Evolutionary conservation across 352 stramenopile genomes (phyloP).

Genomic region (Globisporangium cederbergense): DNA sequence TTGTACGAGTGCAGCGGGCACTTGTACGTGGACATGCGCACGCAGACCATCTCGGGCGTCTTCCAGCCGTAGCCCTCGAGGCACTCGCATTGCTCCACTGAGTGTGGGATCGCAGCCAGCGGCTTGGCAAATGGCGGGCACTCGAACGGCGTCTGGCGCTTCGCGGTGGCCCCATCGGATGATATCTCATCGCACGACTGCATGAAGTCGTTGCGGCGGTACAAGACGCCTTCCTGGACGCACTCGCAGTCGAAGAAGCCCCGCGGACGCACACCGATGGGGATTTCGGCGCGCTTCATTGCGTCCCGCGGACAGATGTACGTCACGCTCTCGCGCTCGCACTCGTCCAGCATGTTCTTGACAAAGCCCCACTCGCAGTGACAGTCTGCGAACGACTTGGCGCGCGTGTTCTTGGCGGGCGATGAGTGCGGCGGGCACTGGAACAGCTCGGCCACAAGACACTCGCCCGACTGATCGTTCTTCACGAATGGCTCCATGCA

Average conservation of each 20-base stretch:
- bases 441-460: constrained; percentile 27
- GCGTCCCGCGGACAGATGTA: constrained; percentile 70
- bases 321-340: constrained; percentile 44
- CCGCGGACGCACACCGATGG: constrained; percentile 33
- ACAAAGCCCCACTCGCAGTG: constrained; percentile 75
- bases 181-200: constrained; percentile 42
- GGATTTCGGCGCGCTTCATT: constrained; percentile 34
- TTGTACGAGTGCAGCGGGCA: constrained; percentile 67
- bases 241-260: constrained; percentile 82
- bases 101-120: constrained; percentile 53
- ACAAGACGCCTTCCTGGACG: constrained; percentile 30
- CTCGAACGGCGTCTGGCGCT: constrained; percentile 24
- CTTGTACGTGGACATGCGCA: constrained; percentile 48
- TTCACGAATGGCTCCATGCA: constrained; percentile 65
- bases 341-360: constrained; percentile 36
- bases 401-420: constrained; percentile 23
- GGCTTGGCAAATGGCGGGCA: constrained; percentile 62
- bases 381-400: constrained; percentile 64
- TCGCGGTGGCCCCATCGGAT: constrained; percentile 20
- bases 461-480: constrained; percentile 73
- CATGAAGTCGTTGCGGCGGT: constrained; percentile 50
- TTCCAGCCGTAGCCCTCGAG: constrained; percentile 75
- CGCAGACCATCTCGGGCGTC: constrained; percentile 62
- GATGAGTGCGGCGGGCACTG: constrained; percentile 38
- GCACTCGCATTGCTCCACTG: constrained; percentile 72